Percentiles rank a stretch among this genome's conserved stretches.
Evolutionary conservation across 1,139 yeast genomes (phyloP).

Genomic region (Yamadazyma kanchanaburiensis): DNA sequence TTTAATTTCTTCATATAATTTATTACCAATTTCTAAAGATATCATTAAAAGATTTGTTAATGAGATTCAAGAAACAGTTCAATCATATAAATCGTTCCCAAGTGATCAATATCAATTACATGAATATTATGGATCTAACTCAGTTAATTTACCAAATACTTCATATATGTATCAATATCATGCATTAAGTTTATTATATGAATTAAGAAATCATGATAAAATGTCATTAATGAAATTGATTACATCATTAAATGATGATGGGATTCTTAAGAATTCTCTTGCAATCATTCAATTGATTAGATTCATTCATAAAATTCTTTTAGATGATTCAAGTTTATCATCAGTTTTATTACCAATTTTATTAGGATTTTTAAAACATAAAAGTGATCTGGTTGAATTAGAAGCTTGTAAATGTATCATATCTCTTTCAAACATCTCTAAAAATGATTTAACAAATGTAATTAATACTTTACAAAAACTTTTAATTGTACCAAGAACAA

Average conservation of each 20-base stretch:
- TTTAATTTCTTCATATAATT: conserved; percentile 82
- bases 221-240: conserved; percentile 93
- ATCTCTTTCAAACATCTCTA: conserved; percentile 54
- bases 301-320: conserved; percentile 67
- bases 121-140: conserved; percentile 50
- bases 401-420: conserved; percentile 90
- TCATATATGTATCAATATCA: conserved; percentile 91
- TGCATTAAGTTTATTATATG: conserved; percentile 87
- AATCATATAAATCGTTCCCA: conserved; percentile 67
- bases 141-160: conserved; percentile 56
- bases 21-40: conserved; percentile 85
- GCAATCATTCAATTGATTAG: conserved; percentile 87
- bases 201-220: conserved; percentile 84
- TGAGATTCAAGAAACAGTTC: conserved; percentile 87
- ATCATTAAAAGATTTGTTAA: conserved; percentile 91
- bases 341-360: conserved; percentile 63
- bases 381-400: conserved; percentile 85
- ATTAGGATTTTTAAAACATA: conserved; percentile 70
- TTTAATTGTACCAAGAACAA: conserved; percentile 84
- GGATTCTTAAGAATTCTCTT: conserved; percentile 63
- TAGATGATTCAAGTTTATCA: conserved; percentile 53
- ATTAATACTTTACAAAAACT: conserved; percentile 71
- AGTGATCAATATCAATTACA: conserved; percentile 51
- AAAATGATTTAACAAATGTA: conserved; percentile 63
- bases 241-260: conserved; percentile 67